These are phyloP conservation scores for Penicillium pulvis DNA, from an alignment of 495 filamentous ascomycete genomes.

Conservation along the genomic window DNA sequence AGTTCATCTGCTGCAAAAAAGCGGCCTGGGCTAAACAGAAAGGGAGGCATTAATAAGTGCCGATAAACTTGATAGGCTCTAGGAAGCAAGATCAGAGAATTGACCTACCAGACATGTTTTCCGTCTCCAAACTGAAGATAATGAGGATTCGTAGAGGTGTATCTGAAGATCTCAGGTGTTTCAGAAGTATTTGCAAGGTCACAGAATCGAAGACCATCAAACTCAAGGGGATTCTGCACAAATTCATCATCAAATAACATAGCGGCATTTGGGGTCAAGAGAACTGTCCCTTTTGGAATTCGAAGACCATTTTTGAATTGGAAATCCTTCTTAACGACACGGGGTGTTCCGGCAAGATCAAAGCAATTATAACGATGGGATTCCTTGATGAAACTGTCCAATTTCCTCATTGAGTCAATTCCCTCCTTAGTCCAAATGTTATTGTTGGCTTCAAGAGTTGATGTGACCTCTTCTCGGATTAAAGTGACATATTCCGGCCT, in stretches of 20 bases:
- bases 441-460: neutral
- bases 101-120: neutral
- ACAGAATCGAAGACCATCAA: neutral
- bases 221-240: neutral
- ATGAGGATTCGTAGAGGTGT: neutral
- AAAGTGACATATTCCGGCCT: neutral
- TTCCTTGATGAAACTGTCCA: neutral
- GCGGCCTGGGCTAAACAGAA: neutral
- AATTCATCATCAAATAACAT: neutral
- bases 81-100: neutral
- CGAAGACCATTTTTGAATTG: neutral
- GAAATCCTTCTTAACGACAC: neutral
- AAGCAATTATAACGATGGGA: neutral
- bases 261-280: neutral
- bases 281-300: neutral
- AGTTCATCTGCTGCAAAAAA: neutral
- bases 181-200: neutral
- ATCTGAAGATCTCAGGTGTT: neutral
- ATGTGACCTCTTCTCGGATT: neutral
- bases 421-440: neutral
- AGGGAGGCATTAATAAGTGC: too few relatives aligned
- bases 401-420: neutral
- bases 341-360: neutral
- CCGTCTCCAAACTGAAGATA: neutral
- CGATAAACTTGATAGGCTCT: too few relatives aligned